Base-by-base conservation (phyloP, 2,329 filamentous ascomycete genomes). In the Exophiala aquamarina region DNA sequence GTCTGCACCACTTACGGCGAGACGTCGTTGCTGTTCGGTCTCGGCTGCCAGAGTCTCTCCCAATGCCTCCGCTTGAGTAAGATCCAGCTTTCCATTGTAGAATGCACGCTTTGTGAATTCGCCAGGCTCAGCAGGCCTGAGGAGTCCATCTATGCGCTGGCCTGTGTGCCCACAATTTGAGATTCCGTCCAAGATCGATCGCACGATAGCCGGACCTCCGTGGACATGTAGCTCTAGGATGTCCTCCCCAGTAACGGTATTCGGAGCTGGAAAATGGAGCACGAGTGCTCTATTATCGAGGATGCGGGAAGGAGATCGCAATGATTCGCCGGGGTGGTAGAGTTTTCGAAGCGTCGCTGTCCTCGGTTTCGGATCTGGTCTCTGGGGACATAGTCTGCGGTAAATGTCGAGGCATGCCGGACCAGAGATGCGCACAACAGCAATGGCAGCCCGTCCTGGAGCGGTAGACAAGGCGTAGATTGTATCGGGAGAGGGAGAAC, bases 61-160 rank as follows among this genome's bases (percentile, higher is more conserved):
- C 1, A 85, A 66, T 0, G 81, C 80, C 63, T 85, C 82, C 37
- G 84, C 87, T 67, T 98, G 91, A 2, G 89, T 87, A 1, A 98
- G 78, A 60, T 94, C 87, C 3, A 98, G 78, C 2, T 89, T 82
- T 59, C 85, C 77, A 64, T 96, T 93, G 63, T 91, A 76, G 62
- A 98, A 98, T 4, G 93, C 91, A 29, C 93, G 84, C 52, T 85
- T 84, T 3, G 93, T 98, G 67, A 98, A 98, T 64, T 98, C 93
- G 45, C 93, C 93, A 0, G 93, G 86, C 63, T 96, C 92, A 2
- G 93, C 93, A 63, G 95, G 95, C 21, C 90, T 87, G 48, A 95
- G 82, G 10, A 50, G 61, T n/a, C 28, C 37, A 10, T 3, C 35
- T 23, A 23, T 20, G 29, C 23, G n/a, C 11, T 19, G 13, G n/a